Conservation (phyloP, 768 basidiomycete species). For the Multifurca ochricompacta region DNA sequence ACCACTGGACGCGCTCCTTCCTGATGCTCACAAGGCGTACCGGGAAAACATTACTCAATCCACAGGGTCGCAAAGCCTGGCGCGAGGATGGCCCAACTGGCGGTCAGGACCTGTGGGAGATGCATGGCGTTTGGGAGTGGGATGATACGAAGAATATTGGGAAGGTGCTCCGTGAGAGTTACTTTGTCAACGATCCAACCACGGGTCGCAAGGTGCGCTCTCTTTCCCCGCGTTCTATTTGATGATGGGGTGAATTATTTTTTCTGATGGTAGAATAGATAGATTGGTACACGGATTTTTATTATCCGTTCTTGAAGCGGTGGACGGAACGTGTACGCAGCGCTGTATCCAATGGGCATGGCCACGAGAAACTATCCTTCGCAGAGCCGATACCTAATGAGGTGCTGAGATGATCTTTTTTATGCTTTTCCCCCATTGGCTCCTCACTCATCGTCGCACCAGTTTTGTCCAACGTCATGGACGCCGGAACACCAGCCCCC, state of each 20-base stretch:
- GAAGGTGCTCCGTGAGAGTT: slow-evolving; percentile 75
- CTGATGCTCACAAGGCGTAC: slow-evolving; percentile 77
- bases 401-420: slow-evolving; percentile 32
- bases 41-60: slow-evolving; percentile 51
- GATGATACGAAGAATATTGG: slow-evolving; percentile 55
- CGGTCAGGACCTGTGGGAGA: slow-evolving; percentile 77
- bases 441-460: not conserved
- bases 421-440: not conserved
- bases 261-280: slow-evolving; percentile 38
- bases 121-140: slow-evolving; percentile 94
- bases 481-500: slow-evolving; percentile 51
- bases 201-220: slow-evolving; percentile 50
- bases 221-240: not conserved
- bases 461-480: slow-evolving; percentile 82
- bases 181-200: slow-evolving; percentile 66
- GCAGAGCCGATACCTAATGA: slow-evolving; percentile 92
- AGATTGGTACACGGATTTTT: slow-evolving; percentile 84
- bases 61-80: slow-evolving; percentile 58
- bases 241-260: not conserved
- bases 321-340: slow-evolving; percentile 59
- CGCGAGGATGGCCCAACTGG: slow-evolving; percentile 60
- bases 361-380: slow-evolving; percentile 56
- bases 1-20: slow-evolving; percentile 77
- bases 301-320: slow-evolving; percentile 63
- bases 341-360: slow-evolving; percentile 26